Evolutionary conservation across 129 eudicot genomes (phyloP).

Genomic region (Saposhnikovia divaricata): DNA sequence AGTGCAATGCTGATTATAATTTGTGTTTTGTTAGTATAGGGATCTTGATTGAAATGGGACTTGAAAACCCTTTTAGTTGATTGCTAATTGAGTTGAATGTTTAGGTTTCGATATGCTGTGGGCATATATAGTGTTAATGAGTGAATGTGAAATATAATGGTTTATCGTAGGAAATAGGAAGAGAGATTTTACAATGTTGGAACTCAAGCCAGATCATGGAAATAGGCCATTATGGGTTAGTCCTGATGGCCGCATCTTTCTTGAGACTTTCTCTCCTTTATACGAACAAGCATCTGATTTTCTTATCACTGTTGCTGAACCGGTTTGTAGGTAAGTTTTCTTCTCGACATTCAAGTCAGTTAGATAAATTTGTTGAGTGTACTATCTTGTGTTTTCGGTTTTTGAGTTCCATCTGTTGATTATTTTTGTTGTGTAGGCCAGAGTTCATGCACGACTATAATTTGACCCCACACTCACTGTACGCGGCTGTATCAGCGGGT

Average conservation of each 20-base stretch:
- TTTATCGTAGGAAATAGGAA: constrained; percentile 21
- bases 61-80: not conserved
- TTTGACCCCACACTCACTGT: constrained; percentile 90
- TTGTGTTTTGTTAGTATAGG: not conserved
- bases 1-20: not conserved
- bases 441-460: constrained; percentile 95
- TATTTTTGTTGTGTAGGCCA: constrained; percentile 45
- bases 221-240: constrained; percentile 95
- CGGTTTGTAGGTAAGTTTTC: constrained; percentile 70
- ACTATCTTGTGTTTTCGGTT: not conserved
- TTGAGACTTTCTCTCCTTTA: constrained; percentile 74
- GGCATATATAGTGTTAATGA: too few relatives aligned
- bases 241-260: constrained; percentile 92
- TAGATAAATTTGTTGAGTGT: not conserved
- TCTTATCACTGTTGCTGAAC: constrained; percentile 88
- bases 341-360: not conserved
- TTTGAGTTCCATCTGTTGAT: constrained; percentile 8
- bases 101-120: not conserved
- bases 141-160: constrained; percentile 1
- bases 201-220: constrained; percentile 77
- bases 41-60: not conserved
- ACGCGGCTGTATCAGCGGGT: constrained; percentile 93
- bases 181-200: constrained; percentile 79
- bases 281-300: constrained; percentile 94
- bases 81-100: not conserved